Percentiles rank a stretch among this genome's conserved stretches.
These are phyloP conservation scores for Suillus variegatus DNA, from an alignment of 768 basidiomycete species.

Conservation along the genomic window DNA sequence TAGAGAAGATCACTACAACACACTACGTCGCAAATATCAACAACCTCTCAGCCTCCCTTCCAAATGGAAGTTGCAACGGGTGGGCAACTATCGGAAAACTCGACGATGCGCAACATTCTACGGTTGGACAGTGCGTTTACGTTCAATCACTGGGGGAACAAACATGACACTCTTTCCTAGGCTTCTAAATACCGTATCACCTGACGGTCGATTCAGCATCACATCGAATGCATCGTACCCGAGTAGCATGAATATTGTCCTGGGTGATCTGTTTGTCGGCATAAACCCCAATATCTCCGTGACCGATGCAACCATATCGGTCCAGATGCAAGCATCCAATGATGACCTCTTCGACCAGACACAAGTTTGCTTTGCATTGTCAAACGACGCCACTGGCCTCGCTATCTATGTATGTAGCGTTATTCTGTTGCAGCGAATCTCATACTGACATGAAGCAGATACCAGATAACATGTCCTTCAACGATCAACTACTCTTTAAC, in stretches of 20 bases:
- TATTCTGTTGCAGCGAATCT: neutral
- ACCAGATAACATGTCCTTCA: conserved; percentile 37
- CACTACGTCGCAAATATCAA: conserved; percentile 14
- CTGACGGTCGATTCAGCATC: conserved; percentile 48
- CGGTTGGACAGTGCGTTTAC: conserved; percentile 34
- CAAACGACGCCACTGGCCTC: conserved; percentile 46
- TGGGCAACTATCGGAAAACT: conserved; percentile 19
- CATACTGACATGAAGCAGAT: conserved; percentile 35
- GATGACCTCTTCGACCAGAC: conserved; percentile 42
- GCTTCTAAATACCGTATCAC: conserved; percentile 40
- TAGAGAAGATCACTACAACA: conserved; percentile 16
- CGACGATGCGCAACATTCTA: conserved; percentile 10
- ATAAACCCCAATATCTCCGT: conserved; percentile 49
- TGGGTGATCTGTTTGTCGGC: conserved; percentile 51
- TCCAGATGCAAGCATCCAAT: conserved; percentile 49
- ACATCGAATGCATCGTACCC: conserved; percentile 55
- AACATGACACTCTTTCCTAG: conserved; percentile 30
- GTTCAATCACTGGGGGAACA: neutral
- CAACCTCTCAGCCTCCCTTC: conserved; percentile 16
- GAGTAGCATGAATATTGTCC: conserved; percentile 31
- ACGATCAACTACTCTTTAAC: conserved; percentile 50
- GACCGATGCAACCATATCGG: conserved; percentile 40
- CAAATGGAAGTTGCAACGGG: conserved; percentile 23
- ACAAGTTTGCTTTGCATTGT: conserved; percentile 47
- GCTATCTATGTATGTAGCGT: conserved; percentile 50